These are phyloP conservation scores for Yamadazyma paraphyllophila DNA, from an alignment of 805 yeast species.

Conservation along the genomic window DNA sequence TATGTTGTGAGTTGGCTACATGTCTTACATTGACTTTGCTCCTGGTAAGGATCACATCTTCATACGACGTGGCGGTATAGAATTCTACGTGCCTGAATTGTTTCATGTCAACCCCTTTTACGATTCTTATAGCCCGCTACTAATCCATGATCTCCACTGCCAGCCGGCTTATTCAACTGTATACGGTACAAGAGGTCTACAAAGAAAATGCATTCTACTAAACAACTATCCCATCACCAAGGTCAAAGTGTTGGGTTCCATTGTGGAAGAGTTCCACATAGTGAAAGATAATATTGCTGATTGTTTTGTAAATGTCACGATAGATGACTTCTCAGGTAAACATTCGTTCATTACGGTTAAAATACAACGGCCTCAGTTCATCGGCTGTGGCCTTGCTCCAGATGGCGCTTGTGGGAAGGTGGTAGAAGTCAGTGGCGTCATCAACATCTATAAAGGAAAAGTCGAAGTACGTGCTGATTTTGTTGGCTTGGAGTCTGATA, in stretches of 20 bases:
- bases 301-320: constrained; percentile 18
- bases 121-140: constrained; percentile 21
- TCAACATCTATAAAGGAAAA: constrained; percentile 1
- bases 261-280: constrained; percentile 22
- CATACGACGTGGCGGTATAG: constrained; percentile 20
- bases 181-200: constrained; percentile 19
- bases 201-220: constrained; percentile 17
- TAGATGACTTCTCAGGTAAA: constrained; percentile 37
- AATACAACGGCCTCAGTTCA: constrained; percentile 13
- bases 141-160: constrained; percentile 28
- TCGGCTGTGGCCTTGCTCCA: constrained; percentile 15
- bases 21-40: constrained; percentile 23
- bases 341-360: constrained; percentile 27
- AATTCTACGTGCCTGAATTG: constrained; percentile 33
- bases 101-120: constrained; percentile 32
- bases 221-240: constrained; percentile 34
- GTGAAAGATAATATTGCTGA: constrained; percentile 9
- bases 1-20: background rate
- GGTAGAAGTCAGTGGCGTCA: constrained; percentile 24
- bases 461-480: constrained; percentile 14
- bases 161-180: constrained; percentile 11
- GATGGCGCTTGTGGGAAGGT: constrained; percentile 22
- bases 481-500: constrained; percentile 16
- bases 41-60: constrained; percentile 36
- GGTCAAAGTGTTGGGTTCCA: constrained; percentile 26